Evolutionary conservation across 148 eudicot genomes (phyloP).

Genomic region (Arbutus unedo): DNA sequence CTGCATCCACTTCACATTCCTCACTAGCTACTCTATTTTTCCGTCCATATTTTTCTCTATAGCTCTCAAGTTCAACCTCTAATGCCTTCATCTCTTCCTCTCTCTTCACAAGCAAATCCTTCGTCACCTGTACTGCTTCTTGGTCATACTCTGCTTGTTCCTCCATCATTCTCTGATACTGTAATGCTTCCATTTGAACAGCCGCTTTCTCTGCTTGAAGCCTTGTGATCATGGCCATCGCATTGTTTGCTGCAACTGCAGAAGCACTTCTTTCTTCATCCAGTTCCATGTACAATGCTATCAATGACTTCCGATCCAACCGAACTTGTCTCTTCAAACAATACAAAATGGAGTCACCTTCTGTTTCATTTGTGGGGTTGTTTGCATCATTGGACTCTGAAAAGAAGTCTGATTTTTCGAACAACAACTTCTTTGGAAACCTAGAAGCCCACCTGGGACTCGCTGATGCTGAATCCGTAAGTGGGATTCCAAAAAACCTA

Average conservation of each 20-base stretch:
- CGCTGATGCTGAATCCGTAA: constrained; percentile 50
- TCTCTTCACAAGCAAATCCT: constrained; percentile 52
- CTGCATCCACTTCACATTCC: constrained; percentile 36
- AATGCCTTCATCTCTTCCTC: constrained; percentile 67
- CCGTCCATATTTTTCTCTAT: constrained; percentile 58
- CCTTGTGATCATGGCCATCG: constrained; percentile 98
- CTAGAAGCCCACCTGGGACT: constrained; percentile 61
- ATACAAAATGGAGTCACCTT: constrained; percentile 44
- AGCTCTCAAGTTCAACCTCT: constrained; percentile 63
- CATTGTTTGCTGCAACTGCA: constrained; percentile 95
- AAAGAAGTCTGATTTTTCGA: constrained; percentile 53
- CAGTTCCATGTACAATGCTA: constrained; percentile 70
- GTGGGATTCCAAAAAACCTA: constrained; percentile 56
- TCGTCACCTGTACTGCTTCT: constrained; percentile 35
- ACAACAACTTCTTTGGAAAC: constrained; percentile 43
- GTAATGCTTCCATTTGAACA: constrained; percentile 93
- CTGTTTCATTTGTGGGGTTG: constrained; percentile 39
- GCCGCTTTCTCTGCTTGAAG: constrained; percentile 94
- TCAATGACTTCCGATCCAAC: constrained; percentile 57
- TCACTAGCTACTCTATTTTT: constrained; percentile 28
- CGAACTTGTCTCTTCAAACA: constrained; percentile 62
- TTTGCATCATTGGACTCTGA: constrained; percentile 37
- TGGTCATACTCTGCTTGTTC: constrained; percentile 86
- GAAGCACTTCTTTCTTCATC: constrained; percentile 97
- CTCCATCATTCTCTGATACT: constrained; percentile 99